Evolutionary conservation across 2,329 filamentous ascomycete species (phyloP).

Genomic region (Colletotrichum sublineola): DNA sequence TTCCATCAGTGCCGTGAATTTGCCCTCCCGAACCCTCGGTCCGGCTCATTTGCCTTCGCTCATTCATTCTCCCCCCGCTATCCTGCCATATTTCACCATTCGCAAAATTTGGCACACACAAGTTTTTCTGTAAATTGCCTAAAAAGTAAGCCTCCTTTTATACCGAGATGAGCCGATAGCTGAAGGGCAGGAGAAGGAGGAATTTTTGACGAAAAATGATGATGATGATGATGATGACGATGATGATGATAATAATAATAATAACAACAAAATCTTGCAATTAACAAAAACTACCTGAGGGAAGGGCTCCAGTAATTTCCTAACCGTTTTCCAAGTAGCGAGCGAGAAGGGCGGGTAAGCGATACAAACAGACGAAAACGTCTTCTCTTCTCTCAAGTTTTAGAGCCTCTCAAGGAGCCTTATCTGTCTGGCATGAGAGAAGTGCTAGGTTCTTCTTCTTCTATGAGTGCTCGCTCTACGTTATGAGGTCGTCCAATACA

Average conservation of each 20-base stretch:
- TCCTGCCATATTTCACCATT: conserved; percentile 12
- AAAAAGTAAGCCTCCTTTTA: not conserved
- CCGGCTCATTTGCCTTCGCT: not conserved
- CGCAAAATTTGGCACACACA: conserved; percentile 9
- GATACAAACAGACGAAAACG: conserved; percentile 4
- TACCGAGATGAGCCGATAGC: conserved; percentile 30
- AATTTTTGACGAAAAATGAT: no score
- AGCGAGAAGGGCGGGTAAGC: not conserved
- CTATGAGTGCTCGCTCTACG: conserved; percentile 13
- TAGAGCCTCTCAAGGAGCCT: not conserved
- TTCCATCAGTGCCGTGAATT: not conserved
- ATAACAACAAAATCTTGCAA: not conserved
- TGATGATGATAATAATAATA: no score
- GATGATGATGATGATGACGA: no score
- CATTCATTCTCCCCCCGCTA: not conserved
- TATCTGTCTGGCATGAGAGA: no score
- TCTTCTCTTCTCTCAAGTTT: conserved; percentile 1
- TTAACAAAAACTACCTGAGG: not conserved
- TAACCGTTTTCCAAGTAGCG: not conserved
- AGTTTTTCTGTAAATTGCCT: not conserved
- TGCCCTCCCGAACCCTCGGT: not conserved
- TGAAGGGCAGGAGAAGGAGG: conserved; percentile 15
- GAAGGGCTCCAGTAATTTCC: not conserved
- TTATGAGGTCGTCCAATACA: conserved; percentile 40
- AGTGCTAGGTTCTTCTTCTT: not conserved